Evolutionary conservation across 306 rosid species (phyloP), one percentile per base, ranked within the genome.

Genomic region (Lotus japonicus): DNA sequence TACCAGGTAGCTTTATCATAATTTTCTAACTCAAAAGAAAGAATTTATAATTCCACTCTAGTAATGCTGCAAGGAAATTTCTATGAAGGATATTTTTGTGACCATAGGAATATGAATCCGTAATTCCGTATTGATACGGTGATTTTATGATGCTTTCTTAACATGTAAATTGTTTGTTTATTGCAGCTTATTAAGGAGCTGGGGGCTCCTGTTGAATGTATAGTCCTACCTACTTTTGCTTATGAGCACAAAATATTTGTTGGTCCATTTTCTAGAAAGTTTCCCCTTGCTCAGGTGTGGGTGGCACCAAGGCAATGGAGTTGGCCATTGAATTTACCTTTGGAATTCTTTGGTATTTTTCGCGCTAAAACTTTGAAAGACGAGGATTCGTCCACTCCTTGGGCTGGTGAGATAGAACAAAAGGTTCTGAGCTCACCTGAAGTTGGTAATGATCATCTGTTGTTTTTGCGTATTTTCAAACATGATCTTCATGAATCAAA

Each of bases 291-390:
- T 72, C 87, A 78, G 39, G 81, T 88, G 67, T 90, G 99, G 99
- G 99, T 94, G 70, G 96, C 97, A 36, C 97, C 99, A 54, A 88
- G 99, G 79, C 99, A 90, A 75, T 94, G 97, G 97, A 94, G 99
- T 81, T 94, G 99, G 99, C 99, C 99, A 9, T 69, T 94, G 82
- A 90, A 94, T 73, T 79, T 94, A 65, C 99, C 99, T 1, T 79
- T 94, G 63, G 95, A 86, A 54, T 94, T 94, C 80, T 84, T 88
- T 0, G 99, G 96, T 33, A 88, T 94, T 77, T 90, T 94, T 61
- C 92, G 91, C 4, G 82, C 99, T 17, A 88, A 78, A 68, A 87
- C 92, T 68, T 84, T 95, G 81, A 64, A 74, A 80, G 92, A 87
- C 1, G 85, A 82, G 15, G 95, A 88, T 77, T 78, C 69, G 9